Conservation (phyloP, 805 yeast genomes). For the Teunomyces aglyptinius region DNA sequence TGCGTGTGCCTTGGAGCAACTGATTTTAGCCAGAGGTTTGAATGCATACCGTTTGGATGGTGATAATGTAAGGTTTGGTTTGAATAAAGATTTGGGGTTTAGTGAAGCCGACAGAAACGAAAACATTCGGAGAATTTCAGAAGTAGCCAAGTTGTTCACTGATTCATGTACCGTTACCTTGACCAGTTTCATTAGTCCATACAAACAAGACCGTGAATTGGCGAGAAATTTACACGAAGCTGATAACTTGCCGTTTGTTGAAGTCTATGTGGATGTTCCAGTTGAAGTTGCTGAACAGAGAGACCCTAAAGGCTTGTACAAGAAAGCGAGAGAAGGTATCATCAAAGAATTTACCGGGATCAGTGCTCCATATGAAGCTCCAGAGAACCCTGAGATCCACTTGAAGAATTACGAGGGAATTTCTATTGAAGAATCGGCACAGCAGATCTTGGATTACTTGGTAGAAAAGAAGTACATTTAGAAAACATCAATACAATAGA, state of each 20-base stretch:
- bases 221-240: slow-evolving; percentile 84
- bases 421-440: slow-evolving; percentile 79
- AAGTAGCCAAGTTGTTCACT: slow-evolving; percentile 90
- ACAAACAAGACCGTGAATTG: slow-evolving; percentile 74
- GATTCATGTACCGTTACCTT: slow-evolving; percentile 87
- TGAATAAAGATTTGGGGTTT: slow-evolving; percentile 93
- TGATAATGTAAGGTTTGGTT: slow-evolving; percentile 91
- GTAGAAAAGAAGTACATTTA: slow-evolving; percentile 45
- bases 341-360: slow-evolving; percentile 95
- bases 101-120: slow-evolving; percentile 89
- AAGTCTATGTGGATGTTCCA: slow-evolving; percentile 91
- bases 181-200: slow-evolving; percentile 92
- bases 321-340: slow-evolving; percentile 93
- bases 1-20: slow-evolving; percentile 91
- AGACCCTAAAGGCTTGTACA: slow-evolving; percentile 96
- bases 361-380: slow-evolving; percentile 94
- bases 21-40: slow-evolving; percentile 64
- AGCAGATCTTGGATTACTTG: slow-evolving; percentile 66
- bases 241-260: slow-evolving; percentile 77
- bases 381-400: slow-evolving; percentile 79
- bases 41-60: slow-evolving; percentile 89
- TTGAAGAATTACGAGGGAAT: slow-evolving; percentile 64
- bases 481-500: not conserved
- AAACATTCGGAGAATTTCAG: slow-evolving; percentile 91
- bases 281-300: slow-evolving; percentile 92